Conservation (phyloP, 768 basidiomycete species). For the Baorangia bicolor region DNA sequence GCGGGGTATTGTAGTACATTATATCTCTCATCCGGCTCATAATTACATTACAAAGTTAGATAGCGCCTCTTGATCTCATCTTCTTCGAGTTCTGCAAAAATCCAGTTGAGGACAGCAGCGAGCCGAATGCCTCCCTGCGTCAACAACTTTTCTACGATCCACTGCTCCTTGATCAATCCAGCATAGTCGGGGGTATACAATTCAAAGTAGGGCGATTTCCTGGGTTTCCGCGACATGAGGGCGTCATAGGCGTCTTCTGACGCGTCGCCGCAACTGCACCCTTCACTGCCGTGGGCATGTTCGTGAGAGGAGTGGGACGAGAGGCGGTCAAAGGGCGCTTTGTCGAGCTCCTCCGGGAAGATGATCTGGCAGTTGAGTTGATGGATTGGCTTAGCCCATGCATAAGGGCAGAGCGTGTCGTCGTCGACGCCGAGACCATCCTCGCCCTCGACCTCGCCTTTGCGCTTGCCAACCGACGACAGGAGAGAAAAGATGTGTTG, state of each 20-base stretch:
- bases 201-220: conserved; percentile 50
- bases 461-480: not conserved
- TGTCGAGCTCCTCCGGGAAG: conserved; percentile 73
- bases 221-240: not conserved
- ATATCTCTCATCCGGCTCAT: not conserved
- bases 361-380: conserved; percentile 78
- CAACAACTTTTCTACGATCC: conserved; percentile 79
- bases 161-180: conserved; percentile 60
- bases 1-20: not conserved
- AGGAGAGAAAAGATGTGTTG: conserved; percentile 23
- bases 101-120: conserved; percentile 77
- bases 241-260: not conserved
- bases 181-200: conserved; percentile 82
- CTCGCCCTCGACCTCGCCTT: not conserved
- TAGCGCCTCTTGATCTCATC: not conserved
- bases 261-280: not conserved
- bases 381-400: conserved; percentile 75
- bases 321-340: conserved; percentile 18
- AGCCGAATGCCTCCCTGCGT: conserved; percentile 83
- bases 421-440: conserved; percentile 48
- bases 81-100: conserved; percentile 42
- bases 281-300: not conserved
- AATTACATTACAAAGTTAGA: conserved; percentile 3
- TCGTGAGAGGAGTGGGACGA: conserved; percentile 30
- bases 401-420: conserved; percentile 66